Conservation (phyloP, 768 basidiomycete genomes). For the Holtermannia corniformis region DNA sequence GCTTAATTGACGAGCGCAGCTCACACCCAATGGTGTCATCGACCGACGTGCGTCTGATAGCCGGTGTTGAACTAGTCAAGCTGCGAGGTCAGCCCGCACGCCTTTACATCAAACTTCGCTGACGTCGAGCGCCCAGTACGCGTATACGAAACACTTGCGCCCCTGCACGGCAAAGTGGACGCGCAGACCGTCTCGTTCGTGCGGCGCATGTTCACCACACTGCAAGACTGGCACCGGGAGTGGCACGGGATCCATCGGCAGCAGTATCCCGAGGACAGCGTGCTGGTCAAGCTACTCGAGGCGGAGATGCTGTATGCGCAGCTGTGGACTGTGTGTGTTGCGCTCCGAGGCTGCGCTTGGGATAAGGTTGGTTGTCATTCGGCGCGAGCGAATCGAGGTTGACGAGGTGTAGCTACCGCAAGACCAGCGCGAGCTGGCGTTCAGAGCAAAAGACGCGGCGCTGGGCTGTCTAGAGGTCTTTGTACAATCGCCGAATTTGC, state of each 20-base stretch:
- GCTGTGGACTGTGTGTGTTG: constrained; percentile 88
- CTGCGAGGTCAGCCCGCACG: constrained; percentile 66
- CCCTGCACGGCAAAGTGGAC: constrained; percentile 76
- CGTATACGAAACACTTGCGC: constrained; percentile 81
- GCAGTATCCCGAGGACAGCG: constrained; percentile 63
- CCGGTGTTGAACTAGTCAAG: constrained; percentile 78
- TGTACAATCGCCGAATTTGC: constrained; percentile 48
- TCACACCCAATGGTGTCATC: constrained; percentile 76
- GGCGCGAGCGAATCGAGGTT: background rate
- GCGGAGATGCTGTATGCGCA: constrained; percentile 88
- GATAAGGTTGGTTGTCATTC: constrained; percentile 53
- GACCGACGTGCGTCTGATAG: constrained; percentile 79
- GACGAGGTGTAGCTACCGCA: constrained; percentile 55
- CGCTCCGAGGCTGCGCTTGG: constrained; percentile 83
- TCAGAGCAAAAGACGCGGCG: constrained; percentile 90
- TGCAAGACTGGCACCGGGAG: constrained; percentile 85
- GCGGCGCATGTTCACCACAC: constrained; percentile 69
- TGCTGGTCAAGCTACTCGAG: constrained; percentile 75
- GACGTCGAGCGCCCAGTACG: constrained; percentile 53
- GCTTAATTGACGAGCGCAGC: constrained; percentile 5
- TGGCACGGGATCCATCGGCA: constrained; percentile 75
- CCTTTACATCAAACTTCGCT: background rate
- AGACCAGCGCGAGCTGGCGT: constrained; percentile 87
- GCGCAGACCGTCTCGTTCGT: constrained; percentile 77
- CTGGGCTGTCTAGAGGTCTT: constrained; percentile 76